Evolutionary conservation across 1,284 basidiomycete genomes (phyloP).

Genomic region (Rhodotorula glutinis): DNA sequence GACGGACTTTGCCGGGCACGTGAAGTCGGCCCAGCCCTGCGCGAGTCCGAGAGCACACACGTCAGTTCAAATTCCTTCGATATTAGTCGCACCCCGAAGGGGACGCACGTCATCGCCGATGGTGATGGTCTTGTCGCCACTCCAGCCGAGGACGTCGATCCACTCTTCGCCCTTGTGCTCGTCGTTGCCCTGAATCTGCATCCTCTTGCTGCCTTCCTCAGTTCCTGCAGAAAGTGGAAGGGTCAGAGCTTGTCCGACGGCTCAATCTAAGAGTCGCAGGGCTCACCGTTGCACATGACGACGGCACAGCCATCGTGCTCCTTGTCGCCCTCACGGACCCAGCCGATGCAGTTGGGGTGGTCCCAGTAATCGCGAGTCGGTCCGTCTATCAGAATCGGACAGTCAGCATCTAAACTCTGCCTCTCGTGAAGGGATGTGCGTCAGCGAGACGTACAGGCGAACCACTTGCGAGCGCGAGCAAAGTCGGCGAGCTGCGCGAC

Average conservation of each 20-base stretch:
- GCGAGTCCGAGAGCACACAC: too few relatives aligned
- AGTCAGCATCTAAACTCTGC: background rate
- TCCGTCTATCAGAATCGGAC: constrained; percentile 48
- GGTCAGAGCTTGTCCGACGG: too few relatives aligned
- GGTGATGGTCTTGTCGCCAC: constrained; percentile 53
- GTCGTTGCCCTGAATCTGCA: constrained; percentile 48
- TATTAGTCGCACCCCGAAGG: too few relatives aligned
- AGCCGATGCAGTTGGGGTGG: constrained; percentile 54
- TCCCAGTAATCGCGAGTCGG: constrained; percentile 53
- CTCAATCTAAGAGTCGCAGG: constrained; percentile 31
- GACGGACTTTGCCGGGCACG: constrained; percentile 52
- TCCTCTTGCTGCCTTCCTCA: constrained; percentile 25
- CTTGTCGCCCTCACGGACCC: constrained; percentile 55
- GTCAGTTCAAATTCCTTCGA: background rate
- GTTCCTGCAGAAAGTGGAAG: constrained; percentile 1
- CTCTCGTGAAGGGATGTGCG: too few relatives aligned
- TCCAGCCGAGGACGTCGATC: constrained; percentile 59
- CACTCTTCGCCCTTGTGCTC: constrained; percentile 57
- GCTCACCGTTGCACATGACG: constrained; percentile 50
- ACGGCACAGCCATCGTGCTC: constrained; percentile 54
- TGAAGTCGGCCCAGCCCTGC: constrained; percentile 50
- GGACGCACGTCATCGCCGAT: constrained; percentile 54
- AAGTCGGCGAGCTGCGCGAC: constrained; percentile 54
- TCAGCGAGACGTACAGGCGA: constrained; percentile 29
- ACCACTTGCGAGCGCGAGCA: constrained; percentile 44